These are phyloP conservation scores for Erigeron canadensis DNA, from an alignment of 129 eudicot species.

Conservation along the genomic window DNA sequence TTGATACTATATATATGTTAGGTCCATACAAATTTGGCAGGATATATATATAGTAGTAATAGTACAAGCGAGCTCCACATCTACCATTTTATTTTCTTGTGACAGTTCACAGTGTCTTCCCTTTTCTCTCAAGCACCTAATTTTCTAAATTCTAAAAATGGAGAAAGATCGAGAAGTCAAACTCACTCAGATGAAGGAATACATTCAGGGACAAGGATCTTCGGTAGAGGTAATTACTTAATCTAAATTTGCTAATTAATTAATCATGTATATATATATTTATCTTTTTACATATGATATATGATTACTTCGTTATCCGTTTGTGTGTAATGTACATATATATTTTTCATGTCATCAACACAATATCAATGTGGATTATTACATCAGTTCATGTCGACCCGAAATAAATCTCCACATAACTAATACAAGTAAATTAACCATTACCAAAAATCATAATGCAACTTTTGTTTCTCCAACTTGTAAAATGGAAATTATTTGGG, in stretches of 20 bases:
- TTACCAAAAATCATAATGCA: no score
- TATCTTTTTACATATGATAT: neutral
- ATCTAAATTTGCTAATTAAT: neutral
- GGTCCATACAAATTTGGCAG: neutral
- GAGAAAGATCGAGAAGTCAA: neutral
- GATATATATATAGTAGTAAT: no score
- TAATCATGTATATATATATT: neutral
- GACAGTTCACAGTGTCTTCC: neutral
- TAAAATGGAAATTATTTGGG: no score
- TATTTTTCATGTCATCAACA: no score
- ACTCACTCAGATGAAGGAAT: neutral
- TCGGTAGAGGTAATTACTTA: neutral
- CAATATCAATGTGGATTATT: no score
- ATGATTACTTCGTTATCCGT: no score
- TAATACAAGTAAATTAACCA: no score
- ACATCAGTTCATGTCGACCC: neutral
- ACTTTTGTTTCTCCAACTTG: no score
- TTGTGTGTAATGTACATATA: neutral
- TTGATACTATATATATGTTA: no score
- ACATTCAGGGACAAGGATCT: conserved; percentile 4
- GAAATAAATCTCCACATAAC: no score
- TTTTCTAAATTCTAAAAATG: conserved; percentile 7
- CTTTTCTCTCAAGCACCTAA: neutral
- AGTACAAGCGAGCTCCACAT: neutral
- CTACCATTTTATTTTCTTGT: neutral